These are phyloP conservation scores for Letharia lupina DNA, from an alignment of 495 filamentous ascomycete genomes.

Conservation along the genomic window DNA sequence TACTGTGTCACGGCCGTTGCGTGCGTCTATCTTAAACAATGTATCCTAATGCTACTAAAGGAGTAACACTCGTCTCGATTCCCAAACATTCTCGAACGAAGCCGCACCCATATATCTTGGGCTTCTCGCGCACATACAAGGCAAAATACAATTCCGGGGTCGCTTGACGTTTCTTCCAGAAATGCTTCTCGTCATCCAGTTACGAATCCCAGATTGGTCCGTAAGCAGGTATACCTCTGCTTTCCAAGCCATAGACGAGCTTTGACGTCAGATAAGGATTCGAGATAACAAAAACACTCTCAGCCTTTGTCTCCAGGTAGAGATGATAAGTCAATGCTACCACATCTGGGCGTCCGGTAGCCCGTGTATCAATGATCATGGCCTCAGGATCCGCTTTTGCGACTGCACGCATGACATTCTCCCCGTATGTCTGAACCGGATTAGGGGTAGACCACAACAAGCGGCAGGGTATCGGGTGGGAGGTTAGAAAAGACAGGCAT, in stretches of 20 bases:
- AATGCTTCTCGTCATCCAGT: slow-evolving; percentile 12
- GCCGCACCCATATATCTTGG: neutral
- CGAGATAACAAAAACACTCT: slow-evolving; percentile 69
- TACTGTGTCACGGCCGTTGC: neutral
- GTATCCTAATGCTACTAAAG: neutral
- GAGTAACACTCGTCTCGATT: neutral
- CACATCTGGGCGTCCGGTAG: slow-evolving; percentile 44
- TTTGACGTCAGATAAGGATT: slow-evolving; percentile 64
- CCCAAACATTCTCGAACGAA: neutral
- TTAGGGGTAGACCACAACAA: slow-evolving; percentile 52
- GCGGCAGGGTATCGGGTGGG: slow-evolving; percentile 42
- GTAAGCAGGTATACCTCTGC: slow-evolving; percentile 59
- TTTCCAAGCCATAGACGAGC: slow-evolving; percentile 67
- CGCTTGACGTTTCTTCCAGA: neutral
- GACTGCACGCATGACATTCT: slow-evolving; percentile 44
- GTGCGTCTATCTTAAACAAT: neutral
- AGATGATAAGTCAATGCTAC: slow-evolving; percentile 50
- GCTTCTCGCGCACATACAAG: neutral
- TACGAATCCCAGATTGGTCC: slow-evolving; percentile 78
- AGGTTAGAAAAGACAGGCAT: slow-evolving; percentile 44
- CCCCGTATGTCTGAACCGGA: slow-evolving; percentile 47
- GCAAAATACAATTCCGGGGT: neutral
- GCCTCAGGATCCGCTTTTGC: slow-evolving; percentile 43
- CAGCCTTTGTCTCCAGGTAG: slow-evolving; percentile 49
- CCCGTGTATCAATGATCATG: slow-evolving; percentile 47